Evolutionary conservation across 352 stramenopile genomes (phyloP).

Genomic region (Phytophthora constricta): DNA sequence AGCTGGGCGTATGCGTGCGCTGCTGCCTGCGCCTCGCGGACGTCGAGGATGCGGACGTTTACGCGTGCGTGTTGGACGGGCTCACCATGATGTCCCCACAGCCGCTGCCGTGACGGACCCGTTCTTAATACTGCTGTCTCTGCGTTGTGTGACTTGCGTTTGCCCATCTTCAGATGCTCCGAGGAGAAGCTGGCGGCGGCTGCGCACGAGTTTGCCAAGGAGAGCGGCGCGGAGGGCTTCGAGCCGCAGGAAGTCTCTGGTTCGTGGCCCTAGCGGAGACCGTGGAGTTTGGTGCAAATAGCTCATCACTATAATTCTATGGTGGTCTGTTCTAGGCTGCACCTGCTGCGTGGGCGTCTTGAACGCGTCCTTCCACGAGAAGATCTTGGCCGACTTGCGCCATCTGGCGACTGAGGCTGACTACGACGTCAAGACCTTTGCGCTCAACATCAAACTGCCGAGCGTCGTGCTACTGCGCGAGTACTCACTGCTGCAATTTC

Average conservation of each 20-base stretch:
- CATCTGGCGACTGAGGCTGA: conserved; percentile 42
- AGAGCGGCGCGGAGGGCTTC: conserved; percentile 25
- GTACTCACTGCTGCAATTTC: conserved; percentile 72
- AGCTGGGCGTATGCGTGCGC: conserved; percentile 60
- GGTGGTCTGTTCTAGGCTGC: conserved; percentile 46
- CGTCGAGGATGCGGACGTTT: conserved; percentile 52
- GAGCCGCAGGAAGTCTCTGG: conserved; percentile 28
- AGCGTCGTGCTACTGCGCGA: conserved; percentile 81
- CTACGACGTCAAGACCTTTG: conserved; percentile 76
- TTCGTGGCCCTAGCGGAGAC: conserved; percentile 11
- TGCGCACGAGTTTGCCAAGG: conserved; percentile 25
- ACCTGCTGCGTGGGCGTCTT: conserved; percentile 77
- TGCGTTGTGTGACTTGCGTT: conserved; percentile 5
- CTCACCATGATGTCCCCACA: conserved; percentile 10
- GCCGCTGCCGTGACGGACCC: conserved; percentile 14
- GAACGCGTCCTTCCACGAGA: conserved; percentile 48
- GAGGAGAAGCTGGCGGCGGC: conserved; percentile 41
- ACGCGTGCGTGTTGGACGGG: conserved; percentile 50
- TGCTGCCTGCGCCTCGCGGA: conserved; percentile 73
- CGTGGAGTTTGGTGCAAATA: conserved; percentile 2
- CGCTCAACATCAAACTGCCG: conserved; percentile 84
- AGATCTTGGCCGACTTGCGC: conserved; percentile 51
- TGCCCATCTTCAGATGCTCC: conserved; percentile 23
- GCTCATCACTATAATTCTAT: neutral
- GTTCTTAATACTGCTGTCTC: neutral